phyloP scores from a whole-genome alignment of 495 filamentous ascomycete genomes.

The Podospora didyma region DNA sequence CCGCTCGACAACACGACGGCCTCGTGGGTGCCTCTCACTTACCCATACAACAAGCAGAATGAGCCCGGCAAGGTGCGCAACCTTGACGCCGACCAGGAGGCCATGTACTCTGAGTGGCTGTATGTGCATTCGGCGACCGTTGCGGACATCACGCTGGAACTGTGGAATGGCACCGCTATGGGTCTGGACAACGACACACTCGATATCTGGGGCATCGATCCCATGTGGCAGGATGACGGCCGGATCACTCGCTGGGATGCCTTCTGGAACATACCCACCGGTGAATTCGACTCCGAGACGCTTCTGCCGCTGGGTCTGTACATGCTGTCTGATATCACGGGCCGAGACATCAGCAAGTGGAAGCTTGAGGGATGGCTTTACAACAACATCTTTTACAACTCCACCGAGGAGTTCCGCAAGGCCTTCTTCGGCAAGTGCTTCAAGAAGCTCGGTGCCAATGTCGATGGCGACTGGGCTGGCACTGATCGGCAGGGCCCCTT shows the following conservation, averaged over 20 bases:
- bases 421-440: slow-evolving; percentile 42
- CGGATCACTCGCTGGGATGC: slow-evolving; percentile 38
- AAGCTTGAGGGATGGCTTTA: slow-evolving; percentile 45
- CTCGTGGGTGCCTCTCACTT: slow-evolving; percentile 35
- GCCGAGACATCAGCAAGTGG: slow-evolving; percentile 44
- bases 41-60: slow-evolving; percentile 38
- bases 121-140: slow-evolving; percentile 24
- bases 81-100: slow-evolving; percentile 30
- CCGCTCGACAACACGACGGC: slow-evolving; percentile 38
- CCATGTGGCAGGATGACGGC: slow-evolving; percentile 38
- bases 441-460: slow-evolving; percentile 34
- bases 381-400: slow-evolving; percentile 46
- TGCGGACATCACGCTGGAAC: slow-evolving; percentile 24
- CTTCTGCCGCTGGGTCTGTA: slow-evolving; percentile 42
- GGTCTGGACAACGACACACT: slow-evolving; percentile 36
- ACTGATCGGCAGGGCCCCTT: slow-evolving; percentile 31
- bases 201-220: slow-evolving; percentile 36
- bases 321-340: slow-evolving; percentile 42
- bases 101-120: slow-evolving; percentile 24
- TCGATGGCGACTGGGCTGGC: slow-evolving; percentile 43
- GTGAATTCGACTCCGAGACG: slow-evolving; percentile 31
- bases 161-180: slow-evolving; percentile 29
- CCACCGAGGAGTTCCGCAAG: slow-evolving; percentile 39
- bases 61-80: slow-evolving; percentile 33
- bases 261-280: slow-evolving; percentile 34